Evolutionary conservation across 2,329 filamentous ascomycete genomes (phyloP).

Genomic region (Chaetoscypha palmicola): DNA sequence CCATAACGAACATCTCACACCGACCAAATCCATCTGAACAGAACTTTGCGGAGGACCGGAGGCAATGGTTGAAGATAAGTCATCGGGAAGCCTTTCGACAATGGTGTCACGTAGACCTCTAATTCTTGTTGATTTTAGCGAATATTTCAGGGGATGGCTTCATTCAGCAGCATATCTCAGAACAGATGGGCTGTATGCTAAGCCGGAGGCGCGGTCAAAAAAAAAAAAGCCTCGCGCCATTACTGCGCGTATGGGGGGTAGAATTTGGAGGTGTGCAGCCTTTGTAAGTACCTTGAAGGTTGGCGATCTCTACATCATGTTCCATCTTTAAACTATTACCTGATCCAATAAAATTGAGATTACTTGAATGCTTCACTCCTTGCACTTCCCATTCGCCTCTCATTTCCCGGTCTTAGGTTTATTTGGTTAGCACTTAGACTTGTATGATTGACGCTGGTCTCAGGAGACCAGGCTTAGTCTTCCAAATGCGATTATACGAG

Average conservation of each 20-base stretch:
- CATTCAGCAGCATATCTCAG: too few species aligned
- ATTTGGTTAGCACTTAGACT: not conserved
- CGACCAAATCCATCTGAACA: not conserved
- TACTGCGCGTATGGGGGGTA: constrained; percentile 1
- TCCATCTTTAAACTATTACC: constrained; percentile 3
- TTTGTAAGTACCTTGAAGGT: constrained; percentile 31
- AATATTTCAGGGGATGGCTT: constrained; percentile 10
- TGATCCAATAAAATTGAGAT: not conserved
- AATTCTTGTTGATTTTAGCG: constrained; percentile 19
- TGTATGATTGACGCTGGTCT: not conserved
- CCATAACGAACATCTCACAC: not conserved
- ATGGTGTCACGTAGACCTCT: constrained; percentile 14
- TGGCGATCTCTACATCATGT: constrained; percentile 25
- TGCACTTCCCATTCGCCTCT: constrained; percentile 1
- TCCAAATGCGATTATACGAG: constrained; percentile 8
- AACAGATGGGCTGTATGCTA: too few species aligned
- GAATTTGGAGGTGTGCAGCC: constrained; percentile 5
- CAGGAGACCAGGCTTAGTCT: not conserved
- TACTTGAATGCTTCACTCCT: constrained; percentile 1
- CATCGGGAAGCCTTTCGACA: constrained; percentile 18
- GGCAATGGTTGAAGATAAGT: constrained; percentile 26
- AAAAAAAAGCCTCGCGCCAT: not conserved
- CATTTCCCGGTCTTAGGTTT: not conserved
- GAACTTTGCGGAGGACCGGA: constrained; percentile 5
- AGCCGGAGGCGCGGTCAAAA: too few species aligned